phyloP scores from a whole-genome alignment of 1,284 basidiomycete genomes.

The Wolfiporia cocos region DNA sequence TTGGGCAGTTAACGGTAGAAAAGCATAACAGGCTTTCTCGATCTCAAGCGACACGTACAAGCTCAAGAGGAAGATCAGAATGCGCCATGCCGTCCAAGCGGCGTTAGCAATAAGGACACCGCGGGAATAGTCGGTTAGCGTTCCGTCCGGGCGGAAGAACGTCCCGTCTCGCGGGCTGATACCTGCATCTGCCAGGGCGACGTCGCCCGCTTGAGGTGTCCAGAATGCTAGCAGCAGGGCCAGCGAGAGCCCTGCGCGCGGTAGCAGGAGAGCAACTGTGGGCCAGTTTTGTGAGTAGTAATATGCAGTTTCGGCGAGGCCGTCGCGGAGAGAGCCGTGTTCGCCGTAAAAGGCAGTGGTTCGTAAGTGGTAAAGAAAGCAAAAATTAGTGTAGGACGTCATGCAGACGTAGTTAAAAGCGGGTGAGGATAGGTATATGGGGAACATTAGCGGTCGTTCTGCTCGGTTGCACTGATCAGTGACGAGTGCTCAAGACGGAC shows the following conservation, averaged over 20 bases:
- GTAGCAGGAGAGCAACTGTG: conserved; percentile 70
- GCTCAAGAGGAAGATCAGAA: conserved; percentile 55
- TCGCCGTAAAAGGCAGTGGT: conserved; percentile 55
- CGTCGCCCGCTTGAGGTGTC: conserved; percentile 38
- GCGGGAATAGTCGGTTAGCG: conserved; percentile 65
- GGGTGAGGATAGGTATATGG: conserved; percentile 76
- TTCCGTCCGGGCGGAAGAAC: conserved; percentile 64
- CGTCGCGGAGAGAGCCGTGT: conserved; percentile 50
- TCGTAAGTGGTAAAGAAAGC: conserved; percentile 75
- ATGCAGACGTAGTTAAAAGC: conserved; percentile 69
- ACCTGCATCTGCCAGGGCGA: conserved; percentile 43
- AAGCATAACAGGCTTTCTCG: conserved; percentile 1
- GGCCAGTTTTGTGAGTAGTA: conserved; percentile 77
- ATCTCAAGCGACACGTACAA: conserved; percentile 40
- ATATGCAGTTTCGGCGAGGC: conserved; percentile 73
- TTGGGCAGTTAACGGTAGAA: background rate
- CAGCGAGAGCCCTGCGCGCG: conserved; percentile 68
- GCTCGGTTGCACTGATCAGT: conserved; percentile 5
- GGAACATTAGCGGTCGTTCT: conserved; percentile 78
- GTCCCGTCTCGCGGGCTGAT: conserved; percentile 54
- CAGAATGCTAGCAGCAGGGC: conserved; percentile 67
- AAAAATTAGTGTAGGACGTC: conserved; percentile 76
- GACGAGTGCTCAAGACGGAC: conserved; percentile 1
- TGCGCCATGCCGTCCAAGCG: conserved; percentile 68
- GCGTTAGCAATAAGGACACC: conserved; percentile 73